Evolutionary conservation across 257 asterid genomes (phyloP), one percentile per base, ranked within the genome.

Genomic region (Parsonsia alboflavescens): DNA sequence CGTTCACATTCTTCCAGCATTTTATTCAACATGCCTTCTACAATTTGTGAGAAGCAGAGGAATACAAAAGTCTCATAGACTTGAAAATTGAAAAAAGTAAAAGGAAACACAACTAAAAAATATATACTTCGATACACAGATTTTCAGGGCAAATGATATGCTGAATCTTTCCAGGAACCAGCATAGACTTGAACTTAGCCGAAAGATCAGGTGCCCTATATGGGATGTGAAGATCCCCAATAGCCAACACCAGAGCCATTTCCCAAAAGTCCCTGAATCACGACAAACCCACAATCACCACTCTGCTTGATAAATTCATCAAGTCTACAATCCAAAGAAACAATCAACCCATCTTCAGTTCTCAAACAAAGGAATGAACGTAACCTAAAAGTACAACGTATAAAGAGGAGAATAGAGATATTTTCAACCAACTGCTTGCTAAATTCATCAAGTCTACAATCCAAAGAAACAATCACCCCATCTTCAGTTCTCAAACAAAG

Each of bases 61-160:
- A n/a, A n/a, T n/a, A n/a, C n/a, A n/a, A n/a, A n/a, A n/a, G n/a
- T n/a, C n/a, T n/a, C n/a, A n/a, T n/a, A n/a, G n/a, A n/a, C n/a
- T n/a, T n/a, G n/a, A n/a, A n/a, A n/a, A n/a, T n/a, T n/a, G n/a
- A n/a, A n/a, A n/a, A n/a, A n/a, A n/a, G n/a, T n/a, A n/a, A n/a
- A n/a, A n/a, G 30, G 42, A 19, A 56, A 57, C 28, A 53, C 61
- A 58, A 52, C 11, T 6, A 49, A 63, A 52, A n/a, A 52, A 52
- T 17, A 81, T 88, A 85, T 75, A 93, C 97, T 86, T 89, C 91
- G 76, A 84, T 84, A 77, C 92, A 91, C 63, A 89, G 80, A 85
- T 93, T 93, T 45, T 97, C 97, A 0, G 98, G 89, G 85, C 98
- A 93, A 72, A 93, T 84, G 80, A 93, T 74, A 42, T 93, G 98